Conservation (phyloP, 176 grass and related monocot species). For the Dactylis glomerata region DNA sequence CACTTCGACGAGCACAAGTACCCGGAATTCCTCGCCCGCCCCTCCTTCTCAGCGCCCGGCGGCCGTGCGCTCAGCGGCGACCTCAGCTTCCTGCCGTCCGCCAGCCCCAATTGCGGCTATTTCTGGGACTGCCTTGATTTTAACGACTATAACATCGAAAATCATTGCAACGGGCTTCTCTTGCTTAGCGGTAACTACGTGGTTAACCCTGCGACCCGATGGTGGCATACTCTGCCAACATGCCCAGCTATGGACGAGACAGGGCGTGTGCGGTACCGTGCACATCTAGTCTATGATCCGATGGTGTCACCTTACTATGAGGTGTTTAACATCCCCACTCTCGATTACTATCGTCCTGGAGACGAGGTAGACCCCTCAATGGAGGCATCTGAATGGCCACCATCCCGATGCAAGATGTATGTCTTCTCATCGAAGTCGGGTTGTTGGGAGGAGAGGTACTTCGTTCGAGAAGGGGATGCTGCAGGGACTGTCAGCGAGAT, state of each 20-base stretch:
- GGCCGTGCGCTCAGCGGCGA: neutral
- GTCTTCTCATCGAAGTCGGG: neutral
- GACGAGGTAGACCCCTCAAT: neutral
- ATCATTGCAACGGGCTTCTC: neutral
- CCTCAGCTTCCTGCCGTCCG: neutral
- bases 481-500: neutral
- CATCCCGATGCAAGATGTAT: neutral
- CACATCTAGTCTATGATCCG: neutral
- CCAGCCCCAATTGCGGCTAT: neutral
- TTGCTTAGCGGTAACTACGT: neutral
- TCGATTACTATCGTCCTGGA: accelerated
- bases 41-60: neutral
- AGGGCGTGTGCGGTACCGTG: neutral
- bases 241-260: neutral
- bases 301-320: neutral
- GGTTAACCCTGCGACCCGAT: neutral
- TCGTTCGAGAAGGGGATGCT: neutral
- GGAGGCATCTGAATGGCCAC: neutral
- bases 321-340: neutral
- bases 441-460: neutral
- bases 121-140: neutral
- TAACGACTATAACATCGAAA: neutral
- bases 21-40: neutral
- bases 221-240: neutral
- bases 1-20: neutral